Evolutionary conservation across 805 yeast genomes (phyloP), one percentile per base, ranked within the genome.

Genomic region (Candida sakaeoensis): DNA sequence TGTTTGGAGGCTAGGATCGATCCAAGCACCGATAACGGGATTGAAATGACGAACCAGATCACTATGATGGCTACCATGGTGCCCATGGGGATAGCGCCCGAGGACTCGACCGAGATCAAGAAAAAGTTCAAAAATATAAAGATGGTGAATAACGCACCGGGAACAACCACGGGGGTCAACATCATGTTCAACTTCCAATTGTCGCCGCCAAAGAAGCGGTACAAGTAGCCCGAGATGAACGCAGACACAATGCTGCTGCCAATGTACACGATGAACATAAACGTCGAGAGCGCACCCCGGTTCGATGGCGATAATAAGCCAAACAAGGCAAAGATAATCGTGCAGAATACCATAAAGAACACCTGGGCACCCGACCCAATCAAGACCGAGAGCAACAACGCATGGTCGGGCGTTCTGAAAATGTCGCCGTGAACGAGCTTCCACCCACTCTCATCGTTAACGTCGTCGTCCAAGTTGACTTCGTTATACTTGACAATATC

Each of bases 361-460:
- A 91, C 61, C 63, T 93, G 99, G 22, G 75, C 62, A 44, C 99
- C 99, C 39, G 93, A 80, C 33, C 99, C 99, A 36, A 89, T 77
- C 16, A 90, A 61, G 7, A 89, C 79, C 2, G 96, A 84, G 44
- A 89, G 72, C 5, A 85, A 43, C 75, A 89, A 73, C 40, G 84
- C 72, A 49, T 75, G 68, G 37, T 70, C 58, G 31, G 98, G 98
- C 7, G 90, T 66, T 61, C 98, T 78, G 69, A 91, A 91, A 22
- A 91, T 89, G 60, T 91, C 98, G 46, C 97, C 98, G 53, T 90
- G 95, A 28, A 89, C 82, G 48, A 93, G 74, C 60, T 93, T 93
- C 99, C 99, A 93, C 28, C 99, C 99, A 56, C 89, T 76, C 60
- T 93, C 98, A 54, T 89, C 96, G 46, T 87, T 81, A 39, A 88